These are phyloP conservation scores for Ogataea thermomethanolica DNA, from an alignment of 805 yeast species.

Conservation along the genomic window DNA sequence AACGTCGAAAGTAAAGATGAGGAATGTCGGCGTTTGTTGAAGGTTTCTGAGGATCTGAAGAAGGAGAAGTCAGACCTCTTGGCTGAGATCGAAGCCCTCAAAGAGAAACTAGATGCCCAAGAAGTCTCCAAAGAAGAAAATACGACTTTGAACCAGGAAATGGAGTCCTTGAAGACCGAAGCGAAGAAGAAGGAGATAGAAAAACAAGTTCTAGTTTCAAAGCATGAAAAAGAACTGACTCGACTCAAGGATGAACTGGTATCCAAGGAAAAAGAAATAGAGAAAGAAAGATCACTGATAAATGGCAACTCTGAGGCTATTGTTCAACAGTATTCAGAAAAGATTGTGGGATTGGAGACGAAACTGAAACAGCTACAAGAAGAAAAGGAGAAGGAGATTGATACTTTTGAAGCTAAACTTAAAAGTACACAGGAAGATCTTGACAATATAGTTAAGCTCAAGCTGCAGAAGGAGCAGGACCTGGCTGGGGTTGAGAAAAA, in stretches of 20 bases:
- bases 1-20: constrained; percentile 29
- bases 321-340: constrained; percentile 46
- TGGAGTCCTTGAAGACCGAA: neutral
- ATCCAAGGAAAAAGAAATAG: constrained; percentile 41
- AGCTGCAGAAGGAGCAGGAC: neutral
- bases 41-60: constrained; percentile 29
- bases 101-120: constrained; percentile 1
- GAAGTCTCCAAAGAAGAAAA: neutral
- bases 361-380: constrained; percentile 15
- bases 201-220: constrained; percentile 2
- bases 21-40: constrained; percentile 11
- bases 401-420: constrained; percentile 12
- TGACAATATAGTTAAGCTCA: neutral
- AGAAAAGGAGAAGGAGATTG: constrained; percentile 13
- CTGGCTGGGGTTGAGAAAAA: neutral
- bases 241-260: constrained; percentile 1
- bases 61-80: constrained; percentile 29
- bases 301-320: constrained; percentile 49
- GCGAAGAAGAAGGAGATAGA: neutral
- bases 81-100: constrained; percentile 2
- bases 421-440: constrained; percentile 3
- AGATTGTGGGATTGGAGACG: constrained; percentile 42
- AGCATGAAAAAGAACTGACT: neutral
- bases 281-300: constrained; percentile 45
- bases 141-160: neutral